Conservation (phyloP, 1,139 yeast genomes). For the Yamadazyma triangularis region DNA sequence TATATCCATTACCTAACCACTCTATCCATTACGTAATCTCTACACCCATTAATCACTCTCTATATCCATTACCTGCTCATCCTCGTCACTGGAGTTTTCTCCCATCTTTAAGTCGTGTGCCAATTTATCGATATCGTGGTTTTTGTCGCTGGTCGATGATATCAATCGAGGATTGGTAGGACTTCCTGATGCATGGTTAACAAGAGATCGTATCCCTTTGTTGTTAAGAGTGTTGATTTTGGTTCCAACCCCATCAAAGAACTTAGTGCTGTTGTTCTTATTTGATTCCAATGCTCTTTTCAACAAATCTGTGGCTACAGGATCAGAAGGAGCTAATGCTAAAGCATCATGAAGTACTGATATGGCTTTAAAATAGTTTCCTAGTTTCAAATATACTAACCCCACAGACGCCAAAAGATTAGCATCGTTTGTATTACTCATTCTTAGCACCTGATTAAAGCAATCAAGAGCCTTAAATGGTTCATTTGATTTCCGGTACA, state of each 20-base stretch:
- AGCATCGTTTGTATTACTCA: slow-evolving; percentile 64
- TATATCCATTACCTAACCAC: too few species aligned
- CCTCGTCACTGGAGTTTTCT: slow-evolving; percentile 55
- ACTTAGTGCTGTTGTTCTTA: slow-evolving; percentile 24
- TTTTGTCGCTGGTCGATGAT: slow-evolving; percentile 1
- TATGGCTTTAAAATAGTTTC: slow-evolving; percentile 62
- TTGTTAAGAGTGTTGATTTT: slow-evolving; percentile 2
- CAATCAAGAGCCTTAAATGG: slow-evolving; percentile 66
- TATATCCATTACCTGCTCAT: slow-evolving; percentile 59
- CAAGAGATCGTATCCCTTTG: neutral
- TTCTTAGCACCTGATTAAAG: slow-evolving; percentile 69
- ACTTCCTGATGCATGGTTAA: slow-evolving; percentile 5
- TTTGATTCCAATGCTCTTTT: slow-evolving; percentile 77
- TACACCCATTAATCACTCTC: slow-evolving; percentile 63
- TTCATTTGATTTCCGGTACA: slow-evolving; percentile 65
- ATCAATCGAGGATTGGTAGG: slow-evolving; percentile 3
- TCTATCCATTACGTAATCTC: too few species aligned
- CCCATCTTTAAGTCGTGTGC: slow-evolving; percentile 48
- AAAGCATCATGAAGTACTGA: slow-evolving; percentile 77
- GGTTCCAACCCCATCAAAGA: slow-evolving; percentile 19
- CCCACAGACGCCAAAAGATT: slow-evolving; percentile 84
- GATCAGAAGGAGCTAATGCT: slow-evolving; percentile 74
- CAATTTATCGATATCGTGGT: slow-evolving; percentile 24
- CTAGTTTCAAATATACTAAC: slow-evolving; percentile 68
- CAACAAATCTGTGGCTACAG: slow-evolving; percentile 77